Evolutionary conservation across 192 early-diverging fungal genomes (phyloP).

Genomic region (Umbelopsis isabellina): DNA sequence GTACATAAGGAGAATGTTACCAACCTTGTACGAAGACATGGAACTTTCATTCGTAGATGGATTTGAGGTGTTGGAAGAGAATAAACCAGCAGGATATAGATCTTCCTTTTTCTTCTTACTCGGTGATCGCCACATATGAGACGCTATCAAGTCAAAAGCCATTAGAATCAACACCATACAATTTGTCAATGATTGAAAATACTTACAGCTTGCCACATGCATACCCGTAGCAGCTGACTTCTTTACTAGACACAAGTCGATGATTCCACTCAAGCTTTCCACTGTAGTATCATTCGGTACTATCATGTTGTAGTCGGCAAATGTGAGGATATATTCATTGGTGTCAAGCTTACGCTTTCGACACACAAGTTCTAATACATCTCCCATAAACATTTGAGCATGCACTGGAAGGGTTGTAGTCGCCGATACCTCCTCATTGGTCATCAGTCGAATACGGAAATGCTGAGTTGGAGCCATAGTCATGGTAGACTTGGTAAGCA

Average conservation of each 20-base stretch:
- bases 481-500: slow-evolving; percentile 43
- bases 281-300: slow-evolving; percentile 82
- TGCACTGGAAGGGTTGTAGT: slow-evolving; percentile 87
- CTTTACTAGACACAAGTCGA: slow-evolving; percentile 77
- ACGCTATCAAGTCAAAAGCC: slow-evolving; percentile 1
- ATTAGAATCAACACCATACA: not conserved
- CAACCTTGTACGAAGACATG: slow-evolving; percentile 39
- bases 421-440: slow-evolving; percentile 76
- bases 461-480: slow-evolving; percentile 44
- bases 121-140: slow-evolving; percentile 42
- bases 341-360: slow-evolving; percentile 85
- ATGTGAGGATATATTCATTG: slow-evolving; percentile 84
- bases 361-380: slow-evolving; percentile 86
- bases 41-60: slow-evolving; percentile 24
- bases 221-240: slow-evolving; percentile 47
- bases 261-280: slow-evolving; percentile 59
- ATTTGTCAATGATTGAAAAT: too few relatives aligned
- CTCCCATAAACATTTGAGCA: slow-evolving; percentile 71
- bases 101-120: slow-evolving; percentile 45
- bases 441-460: slow-evolving; percentile 57
- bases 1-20: too few relatives aligned
- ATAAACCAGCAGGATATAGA: slow-evolving; percentile 30
- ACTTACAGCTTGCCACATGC: slow-evolving; percentile 37
- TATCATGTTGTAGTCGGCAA: slow-evolving; percentile 75
- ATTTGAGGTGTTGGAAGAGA: slow-evolving; percentile 18